Conservation (phyloP, 2,329 filamentous ascomycete species). For the Piedraia hortae region DNA sequence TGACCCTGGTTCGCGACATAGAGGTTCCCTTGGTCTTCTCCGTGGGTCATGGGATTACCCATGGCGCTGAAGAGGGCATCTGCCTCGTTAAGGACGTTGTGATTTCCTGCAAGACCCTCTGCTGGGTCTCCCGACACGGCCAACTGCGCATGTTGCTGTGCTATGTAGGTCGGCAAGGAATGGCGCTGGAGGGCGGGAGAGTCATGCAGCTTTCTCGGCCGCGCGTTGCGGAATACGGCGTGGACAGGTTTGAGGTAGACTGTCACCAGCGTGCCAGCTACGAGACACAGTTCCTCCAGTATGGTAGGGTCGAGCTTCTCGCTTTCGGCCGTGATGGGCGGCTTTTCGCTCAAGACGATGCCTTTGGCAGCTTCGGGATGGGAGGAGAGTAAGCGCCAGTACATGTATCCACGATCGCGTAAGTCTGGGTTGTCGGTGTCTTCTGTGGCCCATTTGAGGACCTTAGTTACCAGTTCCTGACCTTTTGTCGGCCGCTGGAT, state of each 20-base stretch:
- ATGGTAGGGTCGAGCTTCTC: constrained; percentile 80
- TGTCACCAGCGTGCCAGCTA: constrained; percentile 82
- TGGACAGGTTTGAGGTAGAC: constrained; percentile 96
- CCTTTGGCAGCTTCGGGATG: constrained; percentile 65
- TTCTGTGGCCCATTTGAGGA: constrained; percentile 94
- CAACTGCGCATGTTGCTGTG: constrained; percentile 11
- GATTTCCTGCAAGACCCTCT: constrained; percentile 6
- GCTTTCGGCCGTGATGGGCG: constrained; percentile 81
- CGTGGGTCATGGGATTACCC: constrained; percentile 15
- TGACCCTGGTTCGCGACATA: constrained; percentile 61
- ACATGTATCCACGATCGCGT: constrained; percentile 92
- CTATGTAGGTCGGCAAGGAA: constrained; percentile 29
- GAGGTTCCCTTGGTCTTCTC: constrained; percentile 19
- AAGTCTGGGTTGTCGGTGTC: constrained; percentile 98
- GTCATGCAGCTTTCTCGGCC: constrained; percentile 51
- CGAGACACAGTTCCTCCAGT: constrained; percentile 88
- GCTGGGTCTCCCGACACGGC: constrained; percentile 1
- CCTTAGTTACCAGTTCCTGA: constrained; percentile 74
- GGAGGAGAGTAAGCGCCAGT: constrained; percentile 85
- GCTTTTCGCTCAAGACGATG: constrained; percentile 93
- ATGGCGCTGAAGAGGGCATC: constrained; percentile 71
- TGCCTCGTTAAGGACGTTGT: constrained; percentile 36
- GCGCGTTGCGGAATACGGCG: constrained; percentile 76
- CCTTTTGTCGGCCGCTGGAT: constrained; percentile 90
- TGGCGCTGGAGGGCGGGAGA: constrained; percentile 66